Conservation (phyloP, 306 rosid genomes). For the Oxytropis ochrocephala region DNA sequence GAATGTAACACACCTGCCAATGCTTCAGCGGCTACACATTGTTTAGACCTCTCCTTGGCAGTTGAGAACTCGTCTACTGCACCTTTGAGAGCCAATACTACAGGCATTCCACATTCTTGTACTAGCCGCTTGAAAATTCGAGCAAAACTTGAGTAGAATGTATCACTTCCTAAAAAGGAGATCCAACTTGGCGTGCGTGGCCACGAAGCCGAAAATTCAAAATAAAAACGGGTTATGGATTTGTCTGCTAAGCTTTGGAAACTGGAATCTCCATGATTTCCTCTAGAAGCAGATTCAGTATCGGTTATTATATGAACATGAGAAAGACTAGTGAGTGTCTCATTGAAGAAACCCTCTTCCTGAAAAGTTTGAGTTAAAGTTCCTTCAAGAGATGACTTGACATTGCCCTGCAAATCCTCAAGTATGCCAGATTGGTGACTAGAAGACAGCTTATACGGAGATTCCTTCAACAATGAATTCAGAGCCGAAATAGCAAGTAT, state of each 20-base stretch:
- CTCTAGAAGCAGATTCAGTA: constrained; percentile 67
- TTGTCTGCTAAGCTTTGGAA: constrained; percentile 96
- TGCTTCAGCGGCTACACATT: constrained; percentile 98
- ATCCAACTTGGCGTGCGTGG: constrained; percentile 99
- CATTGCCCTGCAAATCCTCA: constrained; percentile 41
- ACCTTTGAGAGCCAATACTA: constrained; percentile 61
- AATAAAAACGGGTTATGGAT: constrained; percentile 89
- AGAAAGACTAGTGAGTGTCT: constrained; percentile 90
- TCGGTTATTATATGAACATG: constrained; percentile 88
- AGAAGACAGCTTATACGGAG: constrained; percentile 76
- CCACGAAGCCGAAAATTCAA: constrained; percentile 96
- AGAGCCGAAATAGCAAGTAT: constrained; percentile 95
- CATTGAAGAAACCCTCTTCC: constrained; percentile 89
- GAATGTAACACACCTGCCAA: constrained; percentile 93
- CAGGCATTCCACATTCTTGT: constrained; percentile 95
- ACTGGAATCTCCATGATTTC: constrained; percentile 71
- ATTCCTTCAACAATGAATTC: constrained; percentile 85
- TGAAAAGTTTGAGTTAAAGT: constrained; percentile 77
- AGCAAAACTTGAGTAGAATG: constrained; percentile 86
- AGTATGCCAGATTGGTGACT: constrained; percentile 35
- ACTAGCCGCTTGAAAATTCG: constrained; percentile 87
- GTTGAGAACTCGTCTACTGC: constrained; percentile 72
- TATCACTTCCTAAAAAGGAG: constrained; percentile 71
- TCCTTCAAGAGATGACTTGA: constrained; percentile 81
- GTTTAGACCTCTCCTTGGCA: constrained; percentile 98